Conservation (phyloP, 164 flowering plant genomes). For the Aristolochia californica region DNA sequence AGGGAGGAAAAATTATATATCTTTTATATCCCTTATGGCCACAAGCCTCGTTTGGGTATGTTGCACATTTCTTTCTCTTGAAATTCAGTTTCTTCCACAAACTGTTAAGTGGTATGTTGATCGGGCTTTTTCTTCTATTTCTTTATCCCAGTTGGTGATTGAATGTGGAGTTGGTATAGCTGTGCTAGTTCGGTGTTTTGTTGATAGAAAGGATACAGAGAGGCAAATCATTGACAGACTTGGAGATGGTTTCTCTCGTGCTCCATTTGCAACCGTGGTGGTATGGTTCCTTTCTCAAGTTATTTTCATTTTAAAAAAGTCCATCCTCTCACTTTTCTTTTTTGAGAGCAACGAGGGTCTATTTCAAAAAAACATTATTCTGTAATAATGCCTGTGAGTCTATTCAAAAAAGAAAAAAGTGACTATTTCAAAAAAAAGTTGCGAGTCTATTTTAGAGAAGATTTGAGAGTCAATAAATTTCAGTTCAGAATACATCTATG, state of each 20-base stretch:
- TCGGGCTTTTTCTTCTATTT: not conserved
- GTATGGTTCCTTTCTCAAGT: conserved; percentile 27
- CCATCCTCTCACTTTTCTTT: too few relatives aligned
- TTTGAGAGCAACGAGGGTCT: too few relatives aligned
- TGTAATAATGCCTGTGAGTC: too few relatives aligned
- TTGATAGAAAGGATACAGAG: conserved; percentile 58
- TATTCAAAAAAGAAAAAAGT: too few relatives aligned
- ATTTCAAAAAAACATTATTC: too few relatives aligned
- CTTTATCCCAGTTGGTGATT: conserved; percentile 44
- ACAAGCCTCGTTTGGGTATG: conserved; percentile 88
- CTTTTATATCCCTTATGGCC: conserved; percentile 88
- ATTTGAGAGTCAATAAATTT: too few relatives aligned
- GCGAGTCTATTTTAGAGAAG: too few relatives aligned
- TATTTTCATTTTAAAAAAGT: not conserved
- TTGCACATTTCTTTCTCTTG: not conserved
- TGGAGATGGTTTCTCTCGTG: conserved; percentile 89
- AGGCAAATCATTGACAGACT: conserved; percentile 69
- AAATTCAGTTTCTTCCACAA: not conserved
- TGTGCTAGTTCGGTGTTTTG: conserved; percentile 84
- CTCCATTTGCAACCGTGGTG: conserved; percentile 91
- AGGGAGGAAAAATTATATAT: conserved; percentile 74
- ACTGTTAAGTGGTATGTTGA: not conserved
- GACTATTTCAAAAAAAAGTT: too few relatives aligned
- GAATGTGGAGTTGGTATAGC: conserved; percentile 91
- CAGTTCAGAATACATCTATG: too few relatives aligned